Percentiles rank a stretch among this genome's conserved stretches.
Evolutionary conservation across 2,329 filamentous ascomycete species (phyloP).

Genomic region (Talaromyces verruculosus): DNA sequence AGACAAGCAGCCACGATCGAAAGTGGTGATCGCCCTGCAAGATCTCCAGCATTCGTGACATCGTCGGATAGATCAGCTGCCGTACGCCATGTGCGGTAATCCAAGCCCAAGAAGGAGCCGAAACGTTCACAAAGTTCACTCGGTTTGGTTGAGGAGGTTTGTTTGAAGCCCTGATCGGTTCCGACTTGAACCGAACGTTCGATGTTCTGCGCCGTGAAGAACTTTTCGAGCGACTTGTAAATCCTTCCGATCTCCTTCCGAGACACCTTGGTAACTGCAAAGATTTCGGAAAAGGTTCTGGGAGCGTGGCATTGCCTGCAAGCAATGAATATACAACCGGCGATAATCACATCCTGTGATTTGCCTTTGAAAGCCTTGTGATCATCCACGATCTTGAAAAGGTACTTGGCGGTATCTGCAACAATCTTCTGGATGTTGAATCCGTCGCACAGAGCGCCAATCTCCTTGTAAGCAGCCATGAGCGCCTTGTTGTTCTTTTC

Average conservation of each 20-base stretch:
- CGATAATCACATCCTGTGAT: slow-evolving; percentile 87
- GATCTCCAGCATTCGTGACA: slow-evolving; percentile 72
- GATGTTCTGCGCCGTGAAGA: slow-evolving; percentile 72
- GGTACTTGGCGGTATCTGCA: slow-evolving; percentile 85
- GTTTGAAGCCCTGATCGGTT: slow-evolving; percentile 58
- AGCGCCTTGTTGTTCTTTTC: slow-evolving; percentile 83
- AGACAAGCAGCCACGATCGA: slow-evolving; percentile 95
- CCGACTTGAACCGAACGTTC: slow-evolving; percentile 56
- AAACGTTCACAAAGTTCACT: slow-evolving; percentile 85
- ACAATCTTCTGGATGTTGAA: slow-evolving; percentile 79
- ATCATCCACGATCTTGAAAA: slow-evolving; percentile 94
- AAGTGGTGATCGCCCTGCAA: slow-evolving; percentile 89
- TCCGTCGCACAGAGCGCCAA: slow-evolving; percentile 80
- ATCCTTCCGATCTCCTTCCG: slow-evolving; percentile 97
- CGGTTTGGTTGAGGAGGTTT: slow-evolving; percentile 72
- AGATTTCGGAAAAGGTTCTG: slow-evolving; percentile 92
- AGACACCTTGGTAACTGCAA: slow-evolving; percentile 84
- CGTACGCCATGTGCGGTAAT: slow-evolving; percentile 74
- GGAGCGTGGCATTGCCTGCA: slow-evolving; percentile 85
- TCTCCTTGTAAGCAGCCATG: slow-evolving; percentile 81
- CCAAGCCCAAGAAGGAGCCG: slow-evolving; percentile 77
- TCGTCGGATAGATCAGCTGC: slow-evolving; percentile 75
- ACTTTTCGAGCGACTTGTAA: slow-evolving; percentile 89
- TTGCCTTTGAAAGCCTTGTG: slow-evolving; percentile 94
- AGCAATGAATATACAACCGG: slow-evolving; percentile 95